phyloP scores from a whole-genome alignment of 163 green algal species.

The Trebouxiophyceae sp. region DNA sequence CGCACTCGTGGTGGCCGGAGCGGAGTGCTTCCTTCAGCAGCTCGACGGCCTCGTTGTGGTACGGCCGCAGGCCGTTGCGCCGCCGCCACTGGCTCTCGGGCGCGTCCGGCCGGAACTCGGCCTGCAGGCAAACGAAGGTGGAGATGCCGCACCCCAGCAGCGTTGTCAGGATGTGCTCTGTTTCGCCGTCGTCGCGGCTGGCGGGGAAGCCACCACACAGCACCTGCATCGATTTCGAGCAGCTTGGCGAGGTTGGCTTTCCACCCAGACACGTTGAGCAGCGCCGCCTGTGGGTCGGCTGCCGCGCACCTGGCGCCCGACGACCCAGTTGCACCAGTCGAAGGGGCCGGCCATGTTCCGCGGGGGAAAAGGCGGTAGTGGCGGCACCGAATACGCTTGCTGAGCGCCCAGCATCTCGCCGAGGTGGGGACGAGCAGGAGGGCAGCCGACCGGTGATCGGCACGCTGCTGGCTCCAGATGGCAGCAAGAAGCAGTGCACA shows the following conservation, averaged over 20 bases:
- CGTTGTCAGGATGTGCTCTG: conserved; percentile 52
- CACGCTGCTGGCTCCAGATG: no score
- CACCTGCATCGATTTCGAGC: no score
- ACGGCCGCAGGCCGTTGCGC: conserved; percentile 39
- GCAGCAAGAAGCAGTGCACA: no score
- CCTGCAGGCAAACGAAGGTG: conserved; percentile 78
- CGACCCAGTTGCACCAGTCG: conserved; percentile 71
- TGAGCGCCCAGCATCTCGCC: no score
- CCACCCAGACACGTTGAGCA: no score
- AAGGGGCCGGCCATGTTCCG: conserved; percentile 47
- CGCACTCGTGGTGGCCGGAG: not conserved
- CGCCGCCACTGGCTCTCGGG: conserved; percentile 55
- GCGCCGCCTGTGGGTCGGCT: conserved; percentile 1
- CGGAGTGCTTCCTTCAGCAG: not conserved
- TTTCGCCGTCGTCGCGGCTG: conserved; percentile 65
- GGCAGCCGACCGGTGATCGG: no score
- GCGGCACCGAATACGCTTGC: no score
- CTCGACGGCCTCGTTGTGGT: not conserved
- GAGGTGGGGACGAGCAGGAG: no score
- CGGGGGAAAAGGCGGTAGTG: no score
- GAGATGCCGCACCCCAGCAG: conserved; percentile 68
- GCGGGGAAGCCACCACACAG: conserved; percentile 62
- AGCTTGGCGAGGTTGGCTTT: no score
- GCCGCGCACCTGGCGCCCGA: conserved; percentile 33
- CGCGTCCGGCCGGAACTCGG: conserved; percentile 64